Percentiles rank a stretch among this genome's conserved stretches.
phyloP scores from a whole-genome alignment of 78 protist genomes.

The Dictyostelium firmibasis region DNA sequence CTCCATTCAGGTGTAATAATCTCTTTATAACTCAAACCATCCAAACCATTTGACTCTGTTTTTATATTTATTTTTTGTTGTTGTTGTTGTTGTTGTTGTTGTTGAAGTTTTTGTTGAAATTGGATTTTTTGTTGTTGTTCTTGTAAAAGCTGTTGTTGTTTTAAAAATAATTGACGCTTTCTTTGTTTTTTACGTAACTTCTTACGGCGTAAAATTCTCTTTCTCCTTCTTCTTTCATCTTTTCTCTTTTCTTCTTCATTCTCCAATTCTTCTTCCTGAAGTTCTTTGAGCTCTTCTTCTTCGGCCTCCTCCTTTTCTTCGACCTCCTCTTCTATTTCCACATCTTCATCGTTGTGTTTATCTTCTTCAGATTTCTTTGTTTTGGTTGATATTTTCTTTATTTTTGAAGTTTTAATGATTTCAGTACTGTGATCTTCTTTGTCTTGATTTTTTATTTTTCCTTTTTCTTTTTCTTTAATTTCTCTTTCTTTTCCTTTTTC shows the following conservation, averaged over 20 bases:
- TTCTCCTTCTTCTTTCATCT: background rate
- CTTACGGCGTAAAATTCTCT: background rate
- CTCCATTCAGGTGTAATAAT: conserved; percentile 78
- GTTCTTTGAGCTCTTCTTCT: background rate
- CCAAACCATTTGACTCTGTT: background rate
- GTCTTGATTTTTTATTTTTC: background rate
- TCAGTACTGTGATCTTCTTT: background rate
- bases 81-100: conserved; percentile 7
- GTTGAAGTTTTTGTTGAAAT: background rate
- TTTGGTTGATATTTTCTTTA: background rate
- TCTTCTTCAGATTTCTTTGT: background rate
- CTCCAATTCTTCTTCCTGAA: background rate
- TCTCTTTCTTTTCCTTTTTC: background rate
- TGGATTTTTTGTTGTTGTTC: background rate
- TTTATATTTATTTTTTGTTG: conserved; percentile 1
- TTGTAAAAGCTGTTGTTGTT: conserved; percentile 2
- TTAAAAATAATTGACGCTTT: background rate
- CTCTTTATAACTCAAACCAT: conserved; percentile 29
- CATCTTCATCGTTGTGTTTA: background rate
- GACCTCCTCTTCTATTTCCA: background rate
- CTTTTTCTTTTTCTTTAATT: background rate
- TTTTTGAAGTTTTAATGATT: background rate
- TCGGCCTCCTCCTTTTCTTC: background rate
- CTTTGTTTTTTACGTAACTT: background rate
- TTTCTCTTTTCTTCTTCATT: background rate